Conservation (phyloP, 495 filamentous ascomycete genomes). For the Thozetella sp. region DNA sequence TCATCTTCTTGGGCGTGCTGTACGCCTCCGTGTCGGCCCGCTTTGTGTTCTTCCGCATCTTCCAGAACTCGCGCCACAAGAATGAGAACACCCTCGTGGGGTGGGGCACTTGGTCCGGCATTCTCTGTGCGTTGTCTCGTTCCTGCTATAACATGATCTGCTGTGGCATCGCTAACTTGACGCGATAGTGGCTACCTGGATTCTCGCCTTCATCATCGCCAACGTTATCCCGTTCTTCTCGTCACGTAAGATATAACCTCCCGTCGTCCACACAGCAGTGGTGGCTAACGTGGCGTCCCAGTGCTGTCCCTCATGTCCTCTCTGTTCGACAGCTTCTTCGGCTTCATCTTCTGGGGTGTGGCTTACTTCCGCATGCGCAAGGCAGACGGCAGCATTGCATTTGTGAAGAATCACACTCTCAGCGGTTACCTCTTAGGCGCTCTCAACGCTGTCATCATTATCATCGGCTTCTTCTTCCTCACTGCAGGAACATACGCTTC, state of each 20-base stretch:
- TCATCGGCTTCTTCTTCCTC: slow-evolving; percentile 75
- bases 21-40: slow-evolving; percentile 87
- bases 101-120: slow-evolving; percentile 76
- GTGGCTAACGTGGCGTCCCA: slow-evolving; percentile 3
- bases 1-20: slow-evolving; percentile 86
- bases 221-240: slow-evolving; percentile 92
- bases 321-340: slow-evolving; percentile 90
- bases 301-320: slow-evolving; percentile 85
- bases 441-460: slow-evolving; percentile 70
- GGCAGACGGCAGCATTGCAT: slow-evolving; percentile 64
- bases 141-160: background rate
- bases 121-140: slow-evolving; percentile 47
- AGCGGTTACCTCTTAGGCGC: slow-evolving; percentile 62
- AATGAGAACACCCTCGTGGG: slow-evolving; percentile 77
- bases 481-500: slow-evolving; percentile 79
- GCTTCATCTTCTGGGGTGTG: slow-evolving; percentile 92
- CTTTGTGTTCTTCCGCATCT: slow-evolving; percentile 86
- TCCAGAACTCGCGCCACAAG: slow-evolving; percentile 76
- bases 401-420: slow-evolving; percentile 59
- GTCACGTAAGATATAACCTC: slow-evolving; percentile 56
- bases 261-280: background rate
- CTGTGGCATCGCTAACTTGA: slow-evolving; percentile 13
- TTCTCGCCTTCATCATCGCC: slow-evolving; percentile 79
- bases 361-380: slow-evolving; percentile 83
- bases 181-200: slow-evolving; percentile 64